Evolutionary conservation across 202 grass and related monocot genomes (phyloP), one percentile per base, ranked within the genome.

Genomic region (Tripidium arundinaceum): DNA sequence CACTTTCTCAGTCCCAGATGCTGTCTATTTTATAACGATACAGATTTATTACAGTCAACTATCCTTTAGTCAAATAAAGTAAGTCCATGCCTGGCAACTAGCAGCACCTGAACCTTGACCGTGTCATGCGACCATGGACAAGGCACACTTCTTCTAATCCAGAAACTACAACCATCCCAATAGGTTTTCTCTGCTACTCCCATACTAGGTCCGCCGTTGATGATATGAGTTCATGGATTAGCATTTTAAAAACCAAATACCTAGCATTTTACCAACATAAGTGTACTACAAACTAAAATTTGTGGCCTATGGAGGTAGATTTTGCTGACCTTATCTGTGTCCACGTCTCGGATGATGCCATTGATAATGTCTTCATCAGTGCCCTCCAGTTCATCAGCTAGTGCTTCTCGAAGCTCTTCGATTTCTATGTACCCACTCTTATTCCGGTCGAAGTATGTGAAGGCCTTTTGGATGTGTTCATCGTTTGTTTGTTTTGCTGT

Each of bases 401-500:
- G 75, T 5, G 83, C 85, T 7, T 84, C 86, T 75, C 79, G 87
- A 36, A 97, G 93, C 71, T 97, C 93, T 86, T 93, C 93, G 27
- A 97, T 93, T 79, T 97, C 93, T 87, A 97, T 97, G 76, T 91
- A 97, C 18, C 90, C 90, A 28, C 90, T 97, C 70, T 75, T 85
- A 29, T 97, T 86, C 74, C 36, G 80, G 81, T 97, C 93, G 1
- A 97, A 97, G 74, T 87, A 93, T 58, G 75, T 81, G 86, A 97
- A 97, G 65, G 93, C 93, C 62, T 97, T 91, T 31, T 80, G 84
- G 25, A 97, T 90, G 54, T 93, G 88, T 39, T 89, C 90, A 39
- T 97, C 93, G 43, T 91, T 33, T n/a, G n/a, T n/a, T n/a, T n/a
- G n/a, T n/a, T n/a, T n/a, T n/a, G n/a, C n/a, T n/a, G n/a, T n/a